Evolutionary conservation across 1,139 yeast species (phyloP), one percentile per base, ranked within the genome.

Genomic region (Hemisphaericaspora xylanilytica): DNA sequence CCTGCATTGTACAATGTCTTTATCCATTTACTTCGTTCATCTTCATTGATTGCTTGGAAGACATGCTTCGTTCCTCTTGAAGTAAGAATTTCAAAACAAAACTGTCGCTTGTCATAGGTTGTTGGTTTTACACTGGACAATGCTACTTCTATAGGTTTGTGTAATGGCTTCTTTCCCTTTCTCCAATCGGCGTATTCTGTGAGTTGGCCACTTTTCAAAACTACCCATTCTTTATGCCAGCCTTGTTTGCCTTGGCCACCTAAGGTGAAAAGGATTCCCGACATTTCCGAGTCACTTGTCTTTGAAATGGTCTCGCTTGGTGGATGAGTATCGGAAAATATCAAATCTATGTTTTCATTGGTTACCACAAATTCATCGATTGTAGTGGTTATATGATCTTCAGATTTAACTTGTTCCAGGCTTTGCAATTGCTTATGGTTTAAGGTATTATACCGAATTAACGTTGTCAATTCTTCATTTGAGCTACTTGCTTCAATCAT

Each of bases 161-260:
- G 78, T 40, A 85, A 80, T 12, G 81, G 74, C 18, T 73, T 76
- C 10, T 70, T 65, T 36, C 89, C 88, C 43, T 75, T 82, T 53
- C 90, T 75, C 95, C 95, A 87, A 59, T 86, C 90, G 32, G 86
- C 73, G 56, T 78, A 87, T 55, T 87, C 95, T 37, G 73, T 71
- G 28, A 87, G 64, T 44, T 73, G 75, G 1, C 94, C 92, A 14
- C 78, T 76, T 14, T 75, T 75, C 37, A 87, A 65, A 0, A 81
- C 88, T 1, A 88, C 87, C 94, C 95, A 86, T 59, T 85, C 90
- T 53, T 87, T 87, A 59, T 88, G 95, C 96, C 96, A 88, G 2
- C 87, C 86, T 24, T 77, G 79, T 49, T 83, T 85, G 9, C 86
- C 85, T 44, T 81, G 80, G 2, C 89, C 89, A 2, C 87, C 83